Evolutionary conservation across 768 basidiomycete species (phyloP).

Genomic region (Phylloporus scabripes): DNA sequence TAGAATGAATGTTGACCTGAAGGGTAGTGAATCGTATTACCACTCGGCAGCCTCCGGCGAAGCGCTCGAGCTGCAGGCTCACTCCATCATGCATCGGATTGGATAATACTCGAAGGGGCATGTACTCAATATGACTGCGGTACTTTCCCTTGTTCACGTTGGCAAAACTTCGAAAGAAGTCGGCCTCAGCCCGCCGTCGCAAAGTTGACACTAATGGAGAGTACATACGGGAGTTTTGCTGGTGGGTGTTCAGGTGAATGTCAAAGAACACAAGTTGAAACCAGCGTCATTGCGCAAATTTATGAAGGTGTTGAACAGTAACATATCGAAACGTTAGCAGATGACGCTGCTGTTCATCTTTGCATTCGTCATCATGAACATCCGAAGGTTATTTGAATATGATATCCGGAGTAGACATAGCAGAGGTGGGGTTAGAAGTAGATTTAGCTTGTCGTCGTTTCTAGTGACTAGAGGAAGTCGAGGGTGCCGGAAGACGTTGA

Average conservation of each 20-base stretch:
- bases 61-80: slow-evolving; percentile 38
- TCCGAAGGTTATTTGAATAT: slow-evolving; percentile 3
- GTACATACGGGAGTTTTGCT: too few species aligned
- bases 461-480: too few species aligned
- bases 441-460: slow-evolving; percentile 1
- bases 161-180: too few species aligned
- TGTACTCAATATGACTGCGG: slow-evolving; percentile 32
- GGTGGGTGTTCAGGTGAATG: too few species aligned
- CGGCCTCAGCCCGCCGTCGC: too few species aligned
- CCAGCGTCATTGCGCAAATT: too few species aligned
- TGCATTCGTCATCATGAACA: not conserved
- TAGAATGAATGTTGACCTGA: slow-evolving; percentile 64
- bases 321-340: too few species aligned
- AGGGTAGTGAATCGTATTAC: slow-evolving; percentile 38
- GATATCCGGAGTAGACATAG: not conserved
- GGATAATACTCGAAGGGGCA: slow-evolving; percentile 72
- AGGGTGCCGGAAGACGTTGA: not conserved
- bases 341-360: not conserved
- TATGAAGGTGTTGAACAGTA: too few species aligned
- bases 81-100: slow-evolving; percentile 71
- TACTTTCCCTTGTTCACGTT: too few species aligned
- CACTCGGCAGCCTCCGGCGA: slow-evolving; percentile 39
- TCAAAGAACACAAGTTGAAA: too few species aligned
- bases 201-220: too few species aligned
- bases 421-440: not conserved